These are phyloP conservation scores for Podospora pseudoanserina DNA, from an alignment of 495 filamentous ascomycete species.

Conservation along the genomic window DNA sequence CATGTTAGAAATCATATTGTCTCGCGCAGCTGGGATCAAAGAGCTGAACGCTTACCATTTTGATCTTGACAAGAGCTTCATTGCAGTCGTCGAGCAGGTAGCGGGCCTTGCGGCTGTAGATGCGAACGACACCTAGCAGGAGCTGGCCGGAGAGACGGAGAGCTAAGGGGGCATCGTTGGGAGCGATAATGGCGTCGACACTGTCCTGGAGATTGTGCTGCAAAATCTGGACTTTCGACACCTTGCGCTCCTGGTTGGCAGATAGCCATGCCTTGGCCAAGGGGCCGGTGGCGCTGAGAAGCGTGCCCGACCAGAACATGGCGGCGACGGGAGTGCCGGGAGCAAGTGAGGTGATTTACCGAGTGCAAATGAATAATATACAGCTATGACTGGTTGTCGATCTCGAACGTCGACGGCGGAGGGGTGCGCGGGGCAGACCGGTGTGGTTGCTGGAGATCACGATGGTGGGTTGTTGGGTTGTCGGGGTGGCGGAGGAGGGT, in stretches of 20 bases:
- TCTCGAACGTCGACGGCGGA: conserved; percentile 10
- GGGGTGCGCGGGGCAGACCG: conserved; percentile 7
- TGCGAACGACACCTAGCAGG: conserved; percentile 89
- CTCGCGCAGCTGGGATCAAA: background rate
- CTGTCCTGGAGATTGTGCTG: conserved; percentile 90
- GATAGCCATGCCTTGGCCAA: conserved; percentile 97
- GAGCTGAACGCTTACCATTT: conserved; percentile 64
- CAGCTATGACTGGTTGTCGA: conserved; percentile 24
- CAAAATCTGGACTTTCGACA: conserved; percentile 90
- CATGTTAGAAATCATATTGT: conserved; percentile 32
- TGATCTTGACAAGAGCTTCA: conserved; percentile 94
- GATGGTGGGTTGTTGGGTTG: conserved; percentile 15
- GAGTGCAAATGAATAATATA: conserved; percentile 16
- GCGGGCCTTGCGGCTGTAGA: conserved; percentile 94
- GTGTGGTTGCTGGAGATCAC: conserved; percentile 12
- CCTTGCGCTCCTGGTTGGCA: conserved; percentile 94
- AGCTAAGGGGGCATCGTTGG: conserved; percentile 92
- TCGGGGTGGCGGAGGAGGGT: conserved; percentile 34
- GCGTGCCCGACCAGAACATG: conserved; percentile 98
- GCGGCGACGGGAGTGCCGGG: conserved; percentile 41
- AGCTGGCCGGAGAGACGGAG: conserved; percentile 91
- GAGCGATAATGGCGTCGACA: conserved; percentile 88
- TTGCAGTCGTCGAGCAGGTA: conserved; percentile 97
- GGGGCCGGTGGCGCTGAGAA: conserved; percentile 94
- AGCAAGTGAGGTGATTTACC: conserved; percentile 28